These are phyloP conservation scores for Phylloporus sp. DNA, from an alignment of 768 basidiomycete species.

Conservation along the genomic window DNA sequence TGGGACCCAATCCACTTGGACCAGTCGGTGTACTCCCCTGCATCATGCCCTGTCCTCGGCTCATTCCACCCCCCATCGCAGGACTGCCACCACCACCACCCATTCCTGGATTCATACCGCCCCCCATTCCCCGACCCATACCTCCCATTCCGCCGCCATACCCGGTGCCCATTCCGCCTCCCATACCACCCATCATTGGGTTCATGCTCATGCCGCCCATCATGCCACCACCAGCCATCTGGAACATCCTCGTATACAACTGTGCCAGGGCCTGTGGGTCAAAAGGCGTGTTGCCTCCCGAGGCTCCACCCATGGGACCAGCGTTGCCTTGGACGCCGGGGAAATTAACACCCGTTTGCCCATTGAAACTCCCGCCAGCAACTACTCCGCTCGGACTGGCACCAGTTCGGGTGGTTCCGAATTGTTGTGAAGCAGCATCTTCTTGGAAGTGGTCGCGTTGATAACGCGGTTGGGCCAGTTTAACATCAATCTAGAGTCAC, in stretches of 20 bases:
- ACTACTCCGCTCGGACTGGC: slow-evolving; percentile 10
- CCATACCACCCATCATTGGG: slow-evolving; percentile 35
- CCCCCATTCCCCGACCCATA: slow-evolving; percentile 37
- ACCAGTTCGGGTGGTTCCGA: slow-evolving; percentile 3
- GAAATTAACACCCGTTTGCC: slow-evolving; percentile 37
- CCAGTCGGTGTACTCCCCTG: slow-evolving; percentile 32
- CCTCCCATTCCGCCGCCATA: slow-evolving; percentile 36
- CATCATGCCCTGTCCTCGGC: slow-evolving; percentile 40
- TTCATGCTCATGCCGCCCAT: slow-evolving; percentile 43
- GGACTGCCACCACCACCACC: slow-evolving; percentile 27
- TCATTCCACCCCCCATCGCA: slow-evolving; percentile 39
- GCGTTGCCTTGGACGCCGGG: slow-evolving; percentile 22
- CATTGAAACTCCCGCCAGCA: slow-evolving; percentile 26
- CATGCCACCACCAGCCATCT: slow-evolving; percentile 61
- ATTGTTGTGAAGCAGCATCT: slow-evolving; percentile 29
- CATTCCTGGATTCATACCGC: slow-evolving; percentile 37
- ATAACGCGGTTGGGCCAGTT: slow-evolving; percentile 89
- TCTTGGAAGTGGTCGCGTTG: slow-evolving; percentile 67
- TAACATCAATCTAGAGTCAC: slow-evolving; percentile 82
- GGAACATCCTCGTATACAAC: slow-evolving; percentile 95
- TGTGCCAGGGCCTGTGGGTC: slow-evolving; percentile 91
- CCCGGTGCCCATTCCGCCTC: slow-evolving; percentile 31
- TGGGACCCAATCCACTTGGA: slow-evolving; percentile 46
- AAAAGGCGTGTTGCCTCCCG: slow-evolving; percentile 60
- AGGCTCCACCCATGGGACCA: slow-evolving; percentile 25